phyloP scores from a whole-genome alignment of 2,329 filamentous ascomycete genomes.

The Pseudocercospora cruenta region DNA sequence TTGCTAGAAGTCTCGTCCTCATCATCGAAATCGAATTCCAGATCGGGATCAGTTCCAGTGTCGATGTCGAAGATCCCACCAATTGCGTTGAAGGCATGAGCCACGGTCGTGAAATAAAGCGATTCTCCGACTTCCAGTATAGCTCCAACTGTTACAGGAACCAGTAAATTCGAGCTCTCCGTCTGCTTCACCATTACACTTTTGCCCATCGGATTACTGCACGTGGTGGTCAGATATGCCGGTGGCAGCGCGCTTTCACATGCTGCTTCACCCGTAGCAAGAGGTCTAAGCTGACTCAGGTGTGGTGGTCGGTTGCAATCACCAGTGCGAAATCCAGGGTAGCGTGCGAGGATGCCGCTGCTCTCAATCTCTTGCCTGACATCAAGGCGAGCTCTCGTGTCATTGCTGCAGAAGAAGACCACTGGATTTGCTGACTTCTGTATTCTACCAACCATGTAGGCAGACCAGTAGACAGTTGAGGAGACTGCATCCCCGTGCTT shows the following conservation, averaged over 20 bases:
- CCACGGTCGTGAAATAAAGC: constrained; percentile 16
- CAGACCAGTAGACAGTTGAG: constrained; percentile 13
- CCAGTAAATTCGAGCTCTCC: background rate
- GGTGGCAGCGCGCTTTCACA: background rate
- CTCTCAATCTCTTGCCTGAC: constrained; percentile 12
- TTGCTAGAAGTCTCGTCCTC: background rate
- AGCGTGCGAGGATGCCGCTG: constrained; percentile 5
- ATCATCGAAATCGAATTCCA: constrained; percentile 10
- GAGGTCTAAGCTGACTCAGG: constrained; percentile 6
- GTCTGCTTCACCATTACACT: background rate
- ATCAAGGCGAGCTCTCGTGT: background rate
- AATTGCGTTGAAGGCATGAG: constrained; percentile 9
- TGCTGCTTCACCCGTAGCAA: background rate
- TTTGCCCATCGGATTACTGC: background rate
- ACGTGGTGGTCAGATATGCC: background rate
- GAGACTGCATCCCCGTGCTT: constrained; percentile 7
- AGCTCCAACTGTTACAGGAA: constrained; percentile 7
- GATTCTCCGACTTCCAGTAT: constrained; percentile 7
- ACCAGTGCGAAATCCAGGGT: constrained; percentile 11
- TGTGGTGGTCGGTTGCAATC: constrained; percentile 16
- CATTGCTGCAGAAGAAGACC: constrained; percentile 17
- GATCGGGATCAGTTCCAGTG: background rate
- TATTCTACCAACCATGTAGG: constrained; percentile 13
- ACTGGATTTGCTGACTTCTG: constrained; percentile 8
- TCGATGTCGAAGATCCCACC: background rate